These are phyloP conservation scores for Dillenia turbinata DNA, from an alignment of 164 flowering plant genomes.

Conservation along the genomic window DNA sequence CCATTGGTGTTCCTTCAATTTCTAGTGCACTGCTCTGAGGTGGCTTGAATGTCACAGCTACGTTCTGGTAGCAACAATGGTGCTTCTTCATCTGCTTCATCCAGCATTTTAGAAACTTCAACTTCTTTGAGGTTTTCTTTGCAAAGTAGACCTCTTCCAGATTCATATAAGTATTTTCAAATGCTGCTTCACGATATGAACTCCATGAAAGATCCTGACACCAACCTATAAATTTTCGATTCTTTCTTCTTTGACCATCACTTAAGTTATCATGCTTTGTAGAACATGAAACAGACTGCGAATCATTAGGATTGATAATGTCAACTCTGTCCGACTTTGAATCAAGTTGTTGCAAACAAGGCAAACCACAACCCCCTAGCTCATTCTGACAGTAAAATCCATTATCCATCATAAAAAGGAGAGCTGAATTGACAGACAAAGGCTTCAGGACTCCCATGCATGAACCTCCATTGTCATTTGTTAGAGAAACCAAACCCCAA, in stretches of 20 bases:
- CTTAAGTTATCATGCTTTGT: constrained; percentile 6
- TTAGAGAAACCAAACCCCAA: constrained; percentile 54
- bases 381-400: constrained; percentile 4
- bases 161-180: constrained; percentile 28
- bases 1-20: constrained; percentile 17
- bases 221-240: constrained; percentile 17
- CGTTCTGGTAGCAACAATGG: not conserved
- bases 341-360: constrained; percentile 7
- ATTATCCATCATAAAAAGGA: constrained; percentile 40
- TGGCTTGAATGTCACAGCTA: constrained; percentile 14
- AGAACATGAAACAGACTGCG: constrained; percentile 20
- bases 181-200: constrained; percentile 52
- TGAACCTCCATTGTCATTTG: constrained; percentile 33
- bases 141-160: constrained; percentile 55
- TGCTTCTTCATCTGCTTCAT: constrained; percentile 59
- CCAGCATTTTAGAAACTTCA: constrained; percentile 89
- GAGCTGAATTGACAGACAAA: constrained; percentile 57
- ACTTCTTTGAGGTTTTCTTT: constrained; percentile 50
- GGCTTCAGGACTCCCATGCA: constrained; percentile 65
- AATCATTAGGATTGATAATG: constrained; percentile 13
- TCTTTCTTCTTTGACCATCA: constrained; percentile 24
- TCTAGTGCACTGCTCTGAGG: constrained; percentile 19
- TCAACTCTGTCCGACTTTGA: constrained; percentile 5
- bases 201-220: constrained; percentile 56
- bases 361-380: constrained; percentile 9